Evolutionary conservation across 2,329 filamentous ascomycete species (phyloP), one percentile per base, ranked within the genome.

Genomic region (Knoxdaviesia proteae): DNA sequence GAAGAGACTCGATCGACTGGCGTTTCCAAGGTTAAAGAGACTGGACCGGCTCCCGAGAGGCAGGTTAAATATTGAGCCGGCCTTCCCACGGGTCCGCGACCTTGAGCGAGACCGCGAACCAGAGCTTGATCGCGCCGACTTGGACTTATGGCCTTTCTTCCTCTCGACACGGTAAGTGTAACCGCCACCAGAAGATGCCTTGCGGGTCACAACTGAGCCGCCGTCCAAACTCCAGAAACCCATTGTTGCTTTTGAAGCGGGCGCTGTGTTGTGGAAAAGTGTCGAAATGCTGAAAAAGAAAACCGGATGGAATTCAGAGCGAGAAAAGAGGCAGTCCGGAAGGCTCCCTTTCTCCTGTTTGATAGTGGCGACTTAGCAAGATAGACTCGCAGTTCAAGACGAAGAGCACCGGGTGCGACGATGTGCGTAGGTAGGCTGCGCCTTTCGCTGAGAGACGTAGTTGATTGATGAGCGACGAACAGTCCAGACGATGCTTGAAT

Each of bases 11-110:
- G 8, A 34, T 11, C 38, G 35, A 34, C 35, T 42, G 38, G 11
- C 54, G 56, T 32, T 55, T 64, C 63, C 59, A 40, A 54, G 53
- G 29, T 61, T 60, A 47, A 70, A 69, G 53, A 70, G 61, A 49
- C 59, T 63, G 42, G 60, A 60, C 38, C 62, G 59, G 47, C 59
- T 63, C 45, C 52, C 52, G 47, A 64, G 63, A 43, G 62, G 62
- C 39, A 65, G 51, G 38, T 64, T 59, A 45, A 60, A 56, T 40
- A 58, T 48, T 31, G 56, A 57, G 42, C 56, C 61, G 42, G 52
- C 53, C 32, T 54, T 54, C 49, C 51, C 48, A 38, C 56, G 53
- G 46, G 50, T 49, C 43, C 53, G 55, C 39, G 57, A 58, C 49
- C 54, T 54, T 42, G 56, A 57, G 47, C 57, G 54, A 43, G 60